These are phyloP conservation scores for Bjerkandera adusta DNA, from an alignment of 1,284 basidiomycete species.

Conservation along the genomic window DNA sequence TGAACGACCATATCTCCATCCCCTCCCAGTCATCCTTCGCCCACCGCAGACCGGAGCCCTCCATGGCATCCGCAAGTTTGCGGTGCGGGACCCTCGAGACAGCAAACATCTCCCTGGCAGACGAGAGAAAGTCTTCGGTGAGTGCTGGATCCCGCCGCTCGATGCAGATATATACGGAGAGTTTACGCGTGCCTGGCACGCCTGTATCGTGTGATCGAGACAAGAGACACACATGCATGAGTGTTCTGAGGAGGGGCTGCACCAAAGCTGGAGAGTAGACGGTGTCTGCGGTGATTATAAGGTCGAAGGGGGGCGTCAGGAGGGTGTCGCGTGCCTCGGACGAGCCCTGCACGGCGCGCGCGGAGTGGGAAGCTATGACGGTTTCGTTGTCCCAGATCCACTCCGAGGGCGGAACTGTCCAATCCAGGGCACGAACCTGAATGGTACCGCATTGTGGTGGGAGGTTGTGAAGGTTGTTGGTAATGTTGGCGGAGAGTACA, in stretches of 20 bases:
- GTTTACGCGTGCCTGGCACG: slow-evolving; percentile 1
- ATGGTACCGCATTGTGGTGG: slow-evolving; percentile 39
- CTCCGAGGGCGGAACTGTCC: slow-evolving; percentile 49
- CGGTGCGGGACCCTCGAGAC: slow-evolving; percentile 58
- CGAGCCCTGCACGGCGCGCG: not conserved
- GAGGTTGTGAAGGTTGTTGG: slow-evolving; percentile 43
- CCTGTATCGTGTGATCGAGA: slow-evolving; percentile 21
- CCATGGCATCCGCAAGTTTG: slow-evolving; percentile 62
- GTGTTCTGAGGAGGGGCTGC: slow-evolving; percentile 68
- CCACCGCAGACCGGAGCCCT: slow-evolving; percentile 59
- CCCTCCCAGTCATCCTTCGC: slow-evolving; percentile 70
- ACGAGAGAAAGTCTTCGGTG: slow-evolving; percentile 55
- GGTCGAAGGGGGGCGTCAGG: slow-evolving; percentile 63
- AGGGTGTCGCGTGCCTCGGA: slow-evolving; percentile 23
- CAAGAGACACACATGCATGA: slow-evolving; percentile 49
- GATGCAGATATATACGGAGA: slow-evolving; percentile 66
- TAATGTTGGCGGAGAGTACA: slow-evolving; percentile 69
- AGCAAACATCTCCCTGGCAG: slow-evolving; percentile 45
- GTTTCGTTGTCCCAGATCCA: slow-evolving; percentile 53
- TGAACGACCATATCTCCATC: slow-evolving; percentile 70
- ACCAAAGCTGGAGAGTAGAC: slow-evolving; percentile 69
- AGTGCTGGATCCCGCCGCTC: slow-evolving; percentile 76
- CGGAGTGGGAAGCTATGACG: slow-evolving; percentile 35
- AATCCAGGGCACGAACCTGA: slow-evolving; percentile 64
- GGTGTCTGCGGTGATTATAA: slow-evolving; percentile 86